Evolutionary conservation across 2,329 filamentous ascomycete species (phyloP).

Genomic region (Cryphonectria nitschkei): DNA sequence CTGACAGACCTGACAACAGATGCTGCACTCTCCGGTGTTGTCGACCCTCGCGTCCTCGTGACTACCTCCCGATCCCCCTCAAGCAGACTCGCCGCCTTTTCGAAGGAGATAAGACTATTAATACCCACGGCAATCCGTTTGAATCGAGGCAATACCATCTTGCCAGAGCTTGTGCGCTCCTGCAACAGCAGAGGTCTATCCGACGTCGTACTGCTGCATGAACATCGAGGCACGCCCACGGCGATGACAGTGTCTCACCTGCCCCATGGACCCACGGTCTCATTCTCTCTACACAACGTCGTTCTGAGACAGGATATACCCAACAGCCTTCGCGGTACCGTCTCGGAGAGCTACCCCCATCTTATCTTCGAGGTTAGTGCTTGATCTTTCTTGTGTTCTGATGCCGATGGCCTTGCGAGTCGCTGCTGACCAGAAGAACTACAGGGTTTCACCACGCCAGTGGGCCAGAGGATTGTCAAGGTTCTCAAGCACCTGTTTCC

Average conservation of each 20-base stretch:
- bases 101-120: slow-evolving; percentile 73
- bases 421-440: slow-evolving; percentile 12
- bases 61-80: slow-evolving; percentile 90
- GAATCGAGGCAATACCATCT: slow-evolving; percentile 87
- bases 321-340: slow-evolving; percentile 72
- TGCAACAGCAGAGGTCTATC: slow-evolving; percentile 79
- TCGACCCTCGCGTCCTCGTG: slow-evolving; percentile 86
- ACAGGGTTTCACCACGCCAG: slow-evolving; percentile 73
- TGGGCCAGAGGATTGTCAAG: slow-evolving; percentile 84
- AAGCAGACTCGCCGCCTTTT: slow-evolving; percentile 82
- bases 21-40: slow-evolving; percentile 83
- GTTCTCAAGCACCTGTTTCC: slow-evolving; percentile 95
- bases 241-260: slow-evolving; percentile 86
- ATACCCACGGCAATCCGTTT: slow-evolving; percentile 84
- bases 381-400: too few species aligned
- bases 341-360: slow-evolving; percentile 87
- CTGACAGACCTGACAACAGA: slow-evolving; percentile 22
- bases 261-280: slow-evolving; percentile 83
- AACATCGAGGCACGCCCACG: slow-evolving; percentile 90
- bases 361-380: slow-evolving; percentile 75
- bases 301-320: slow-evolving; percentile 92
- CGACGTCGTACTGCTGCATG: slow-evolving; percentile 86
- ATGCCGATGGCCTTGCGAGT: background rate
- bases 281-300: slow-evolving; percentile 90
- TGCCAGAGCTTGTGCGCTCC: slow-evolving; percentile 82